Base-by-base conservation (phyloP, 768 basidiomycete genomes). In the Wakefieldia striispora region DNA sequence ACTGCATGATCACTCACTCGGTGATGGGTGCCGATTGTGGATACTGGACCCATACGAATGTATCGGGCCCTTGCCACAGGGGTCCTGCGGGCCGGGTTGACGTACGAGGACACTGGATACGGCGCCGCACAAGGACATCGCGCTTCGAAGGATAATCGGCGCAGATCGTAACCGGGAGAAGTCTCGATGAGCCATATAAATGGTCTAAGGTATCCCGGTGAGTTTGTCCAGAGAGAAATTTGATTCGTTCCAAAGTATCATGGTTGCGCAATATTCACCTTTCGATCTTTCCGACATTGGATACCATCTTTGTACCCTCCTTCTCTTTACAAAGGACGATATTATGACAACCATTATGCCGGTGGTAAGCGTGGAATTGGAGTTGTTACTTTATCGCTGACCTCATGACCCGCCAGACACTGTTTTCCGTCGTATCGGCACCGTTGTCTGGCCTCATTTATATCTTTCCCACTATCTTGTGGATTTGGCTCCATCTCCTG, bases 301-400 rank as follows among this genome's bases (percentile, higher is more conserved):
- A 45, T 56, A 57, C 39, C 50, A 65, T 39, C 44, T 67, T 27
- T 55, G 64, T 34, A 69, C 63, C 16, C 33, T 69, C 24, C 72
- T 69, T 49, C 70, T 75, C 35, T 77, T 78, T 61, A 74, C 70
- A 21, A 70, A 72, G 53, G 70, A 75, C 13, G 78, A 79, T 53
- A 67, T 77, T 50, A 68, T 73, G 45, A 78, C 77, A 0, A 73
- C 70, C 4, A 41, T 79, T 6, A 60, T 79, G 21, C 78, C 78
- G 1, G 71, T 77, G 49, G 78, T 78, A 52, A 50, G 76, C 59
- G 12, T 33, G 24, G 24, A 26, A 26, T 26, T 26, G 24, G 24
- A 26, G 8, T 26, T 26, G 24, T 26, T 8, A 8, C 24, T 26
- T 26, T 24, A 1, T 3, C 16, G 10, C 54, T 55, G 35, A 43